Base-by-base conservation (phyloP, 2,329 filamentous ascomycete species). In the Fusarium bulbicola region DNA sequence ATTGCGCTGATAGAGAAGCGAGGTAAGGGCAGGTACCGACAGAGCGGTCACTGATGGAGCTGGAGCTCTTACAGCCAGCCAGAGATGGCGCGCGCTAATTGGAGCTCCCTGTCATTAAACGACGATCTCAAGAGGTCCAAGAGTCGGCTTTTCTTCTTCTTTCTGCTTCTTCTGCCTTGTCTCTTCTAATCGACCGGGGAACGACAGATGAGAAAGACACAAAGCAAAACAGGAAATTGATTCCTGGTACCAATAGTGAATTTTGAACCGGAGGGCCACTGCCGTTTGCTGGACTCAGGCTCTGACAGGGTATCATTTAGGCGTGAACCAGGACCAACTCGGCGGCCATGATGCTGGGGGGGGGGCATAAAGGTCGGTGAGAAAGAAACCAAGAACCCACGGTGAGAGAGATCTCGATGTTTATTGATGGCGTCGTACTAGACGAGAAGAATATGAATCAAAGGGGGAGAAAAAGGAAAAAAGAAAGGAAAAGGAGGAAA, bases 51-150 rank as follows among this genome's bases (percentile, higher is more conserved):
- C 69, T 47, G 59, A 46, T 72, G 52, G 53, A 70, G 45, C 52
- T 70, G 54, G 32, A 43, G 70, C 54, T 61, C 59, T 53, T 56
- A 61, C 50, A 60, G n/a, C 43, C 24, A 57, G 47, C 43, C n/a
- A 63, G 53, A 64, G 43, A 67, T 73, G 68, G 70, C 70, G 70
- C 70, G 70, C 70, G 70, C 70, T 73, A 73, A 66, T 59, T 63
- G 43, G 52, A 67, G 70, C 66, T 67, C 57, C 61, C 63, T 72
- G 63, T 66, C 53, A 30, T 34, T 68, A 36, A 32, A 63, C 56
- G 62, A 59, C 57, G 67, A 71, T 72, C 68, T 63, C 57, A 58
- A 53, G 58, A 67, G 36, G 63, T 64, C 65, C 40, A 57, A 69
- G 53, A 56, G 24, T 52, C 39, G 21, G 26, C 12, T 28, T n/a